Evolutionary conservation across 2,329 filamentous ascomycete genomes (phyloP), one percentile per base, ranked within the genome.

Genomic region (Microascus cirrosus): DNA sequence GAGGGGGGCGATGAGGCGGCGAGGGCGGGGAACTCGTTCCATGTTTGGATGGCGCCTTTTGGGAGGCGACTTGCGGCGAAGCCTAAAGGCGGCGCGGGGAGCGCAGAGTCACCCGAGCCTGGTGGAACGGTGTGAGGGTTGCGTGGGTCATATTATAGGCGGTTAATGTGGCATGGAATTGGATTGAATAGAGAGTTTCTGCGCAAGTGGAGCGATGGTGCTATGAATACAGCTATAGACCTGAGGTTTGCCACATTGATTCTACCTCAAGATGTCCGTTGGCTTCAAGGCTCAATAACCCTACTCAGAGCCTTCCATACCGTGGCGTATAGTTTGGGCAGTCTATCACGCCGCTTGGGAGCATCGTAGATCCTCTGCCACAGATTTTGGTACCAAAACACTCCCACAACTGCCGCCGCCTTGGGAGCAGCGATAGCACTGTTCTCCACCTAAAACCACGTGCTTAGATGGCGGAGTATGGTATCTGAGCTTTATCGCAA

Each of bases 41-140:
- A 54, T 22, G 57, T 58, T n/a, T 58, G 53, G 53, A 54, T 58
- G 52, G 52, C 53, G 39, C 57, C 57, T 5, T 58, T 58, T 52
- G 57, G 53, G 13, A 55, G 57, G 57, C 51, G 57, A 28, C 42
- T 58, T n/a, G 57, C 57, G n/a, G 57, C 57, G 12, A 58, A 51
- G 25, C 57, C 57, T 8, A 55, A 42, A 51, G 34, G n/a, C 10
- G 42, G 11, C 22, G 36, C 22, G 13, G 22, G 15, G 36, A 24
- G 36, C 13, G 13, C 18, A 3, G 28, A 39, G 32, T 54, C 34
- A 2, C 51, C 20, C 11, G 53, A 54, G 36, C 36, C 53, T 4
- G 10, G 32, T 24, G 53, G 22, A 24, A 5, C 13, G n/a, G 5
- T 6, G 34, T 24, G 45, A 50, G 45, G 45, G 18, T n/a, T 13